Evolutionary conservation across 306 rosid species (phyloP), one percentile per base, ranked within the genome.

Genomic region (Sesbania bispinosa): DNA sequence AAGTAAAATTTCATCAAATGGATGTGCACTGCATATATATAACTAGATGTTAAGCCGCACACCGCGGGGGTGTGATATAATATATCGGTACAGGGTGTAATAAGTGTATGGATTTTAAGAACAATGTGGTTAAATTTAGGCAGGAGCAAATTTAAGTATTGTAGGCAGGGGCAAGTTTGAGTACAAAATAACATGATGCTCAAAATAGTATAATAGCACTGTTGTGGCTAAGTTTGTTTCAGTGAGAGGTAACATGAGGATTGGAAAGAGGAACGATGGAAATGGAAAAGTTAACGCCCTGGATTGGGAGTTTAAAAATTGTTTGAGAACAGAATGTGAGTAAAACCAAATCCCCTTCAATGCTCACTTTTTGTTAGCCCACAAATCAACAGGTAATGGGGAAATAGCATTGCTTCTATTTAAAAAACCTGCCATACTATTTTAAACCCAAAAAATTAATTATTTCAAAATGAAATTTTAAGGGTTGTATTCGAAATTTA

Each of bases 131-230:
- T n/a, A n/a, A n/a, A n/a, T n/a, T n/a, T 7, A 7, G 39, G 39
- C 10, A 10, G 39, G 10, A 1, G 39, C 10, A 1, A 1, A 35
- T 7, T 35, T n/a, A n/a, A n/a, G n/a, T n/a, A n/a, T n/a, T n/a
- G n/a, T n/a, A n/a, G n/a, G n/a, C 18, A n/a, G 33, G 57, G 21
- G 14, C 10, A 68, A 60, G 24, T 30, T 39, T 41, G 38, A 24
- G 33, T 62, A 59, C 53, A 52, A 71, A 61, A 18, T 20, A 50
- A 55, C 21, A 8, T 29, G 63, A 64, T 11, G 58, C 16, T 15
- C 58, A n/a, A 70, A 67, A 30, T 42, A 42, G 35, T 19, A 75
- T 47, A 71, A 29, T 42, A 51, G 7, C 42, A 63, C 50, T 63
- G 21, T 13, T 75, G 59, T 67, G 53, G 19, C n/a, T 2, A 54